Conservation (phyloP, 2,329 filamentous ascomycete species). For the Thelonectria discophora region DNA sequence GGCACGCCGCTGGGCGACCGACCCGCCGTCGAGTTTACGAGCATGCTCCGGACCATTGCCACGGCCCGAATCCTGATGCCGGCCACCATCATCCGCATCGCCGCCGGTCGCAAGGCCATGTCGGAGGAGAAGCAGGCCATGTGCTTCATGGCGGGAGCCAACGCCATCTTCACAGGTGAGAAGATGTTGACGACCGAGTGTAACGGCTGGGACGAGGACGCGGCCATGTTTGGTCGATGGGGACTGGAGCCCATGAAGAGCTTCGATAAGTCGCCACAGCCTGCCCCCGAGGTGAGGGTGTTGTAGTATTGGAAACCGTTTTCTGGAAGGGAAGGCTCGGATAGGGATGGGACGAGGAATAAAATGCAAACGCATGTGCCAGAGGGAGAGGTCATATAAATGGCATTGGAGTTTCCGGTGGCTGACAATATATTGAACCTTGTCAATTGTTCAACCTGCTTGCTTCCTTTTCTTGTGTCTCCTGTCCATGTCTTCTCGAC, state of each 20-base stretch:
- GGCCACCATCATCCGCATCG: constrained; percentile 84
- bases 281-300: constrained; percentile 39
- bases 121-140: constrained; percentile 87
- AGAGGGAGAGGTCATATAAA: neutral
- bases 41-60: constrained; percentile 82
- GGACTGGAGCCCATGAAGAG: constrained; percentile 80
- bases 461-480: neutral
- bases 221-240: constrained; percentile 83
- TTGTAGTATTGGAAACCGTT: constrained; percentile 23
- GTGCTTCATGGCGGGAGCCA: constrained; percentile 91
- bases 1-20: constrained; percentile 84
- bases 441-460: neutral
- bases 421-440: neutral
- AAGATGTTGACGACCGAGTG: constrained; percentile 96
- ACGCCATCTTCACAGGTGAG: constrained; percentile 94
- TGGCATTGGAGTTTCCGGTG: constrained; percentile 7
- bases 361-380: constrained; percentile 8
- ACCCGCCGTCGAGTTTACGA: constrained; percentile 77
- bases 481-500: neutral
- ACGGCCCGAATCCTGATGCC: constrained; percentile 87
- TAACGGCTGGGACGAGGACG: constrained; percentile 90
- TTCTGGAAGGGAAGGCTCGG: neutral
- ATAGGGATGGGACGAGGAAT: neutral
- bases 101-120: constrained; percentile 85
- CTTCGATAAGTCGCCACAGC: constrained; percentile 50